Evolutionary conservation across 345 rosid genomes (phyloP).

Genomic region (Tarenaya hassleriana): DNA sequence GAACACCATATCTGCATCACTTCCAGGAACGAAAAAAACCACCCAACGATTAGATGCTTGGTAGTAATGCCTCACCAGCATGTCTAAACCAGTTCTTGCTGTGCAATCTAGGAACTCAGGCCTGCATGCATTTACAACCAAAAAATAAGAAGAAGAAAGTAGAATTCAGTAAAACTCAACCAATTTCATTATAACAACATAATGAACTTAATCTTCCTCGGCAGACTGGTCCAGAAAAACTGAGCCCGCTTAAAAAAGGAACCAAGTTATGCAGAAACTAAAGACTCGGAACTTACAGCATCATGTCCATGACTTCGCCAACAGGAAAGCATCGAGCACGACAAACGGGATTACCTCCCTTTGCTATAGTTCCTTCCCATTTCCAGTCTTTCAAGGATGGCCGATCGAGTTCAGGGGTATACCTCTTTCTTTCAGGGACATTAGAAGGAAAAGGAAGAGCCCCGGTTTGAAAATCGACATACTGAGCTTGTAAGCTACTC

Average conservation of each 20-base stretch:
- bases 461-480: slow-evolving; percentile 43
- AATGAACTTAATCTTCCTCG: neutral
- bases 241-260: too few species aligned
- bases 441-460: slow-evolving; percentile 35
- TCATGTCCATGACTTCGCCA: slow-evolving; percentile 70
- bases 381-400: slow-evolving; percentile 76
- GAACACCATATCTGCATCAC: slow-evolving; percentile 76
- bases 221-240: neutral
- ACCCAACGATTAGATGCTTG: slow-evolving; percentile 90
- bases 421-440: slow-evolving; percentile 50
- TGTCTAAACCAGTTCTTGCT: slow-evolving; percentile 89
- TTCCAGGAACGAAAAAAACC: slow-evolving; percentile 85
- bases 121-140: slow-evolving; percentile 46
- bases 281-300: slow-evolving; percentile 47
- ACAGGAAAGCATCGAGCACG: slow-evolving; percentile 92
- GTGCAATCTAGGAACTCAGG: slow-evolving; percentile 94
- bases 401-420: slow-evolving; percentile 46
- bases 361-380: slow-evolving; percentile 97
- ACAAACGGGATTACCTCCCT: slow-evolving; percentile 90
- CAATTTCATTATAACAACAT: slow-evolving; percentile 1
- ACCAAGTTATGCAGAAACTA: neutral
- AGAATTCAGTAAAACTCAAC: neutral
- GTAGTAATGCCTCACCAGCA: slow-evolving; percentile 91
- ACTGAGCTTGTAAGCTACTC: too few species aligned
- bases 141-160: too few species aligned